These are phyloP conservation scores for Phytophthora ohioensis DNA, from an alignment of 352 stramenopile genomes.

Conservation along the genomic window DNA sequence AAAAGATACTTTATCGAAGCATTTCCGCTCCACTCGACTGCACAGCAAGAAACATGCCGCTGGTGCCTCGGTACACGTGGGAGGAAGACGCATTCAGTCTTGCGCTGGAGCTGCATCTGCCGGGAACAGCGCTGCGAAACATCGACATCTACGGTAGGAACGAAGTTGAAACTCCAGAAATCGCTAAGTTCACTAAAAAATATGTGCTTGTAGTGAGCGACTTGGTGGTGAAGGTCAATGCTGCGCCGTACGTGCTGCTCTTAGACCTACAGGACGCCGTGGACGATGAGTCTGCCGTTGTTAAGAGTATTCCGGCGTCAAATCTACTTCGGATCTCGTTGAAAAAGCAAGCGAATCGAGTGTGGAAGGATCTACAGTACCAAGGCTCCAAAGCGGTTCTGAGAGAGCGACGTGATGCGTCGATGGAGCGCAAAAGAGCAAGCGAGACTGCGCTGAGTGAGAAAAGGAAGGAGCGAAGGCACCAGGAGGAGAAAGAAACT, in stretches of 20 bases:
- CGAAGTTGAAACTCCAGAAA: not conserved
- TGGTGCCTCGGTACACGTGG: constrained; percentile 74
- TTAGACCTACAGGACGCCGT: constrained; percentile 71
- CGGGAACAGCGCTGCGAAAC: constrained; percentile 51
- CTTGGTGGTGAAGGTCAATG: constrained; percentile 84
- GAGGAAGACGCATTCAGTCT: constrained; percentile 62
- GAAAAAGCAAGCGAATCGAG: constrained; percentile 46
- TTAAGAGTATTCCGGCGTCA: constrained; percentile 53
- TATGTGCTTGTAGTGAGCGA: constrained; percentile 62
- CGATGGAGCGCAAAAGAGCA: constrained; percentile 67
- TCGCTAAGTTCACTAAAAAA: not conserved
- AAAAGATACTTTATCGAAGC: constrained; percentile 28
- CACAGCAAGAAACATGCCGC: constrained; percentile 53
- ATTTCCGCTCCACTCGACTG: not conserved
- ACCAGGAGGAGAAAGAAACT: constrained; percentile 78
- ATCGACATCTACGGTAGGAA: constrained; percentile 76
- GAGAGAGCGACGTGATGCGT: constrained; percentile 55
- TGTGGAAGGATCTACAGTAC: constrained; percentile 58
- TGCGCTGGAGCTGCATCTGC: constrained; percentile 62
- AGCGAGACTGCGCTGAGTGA: constrained; percentile 50
- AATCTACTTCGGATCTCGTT: constrained; percentile 59
- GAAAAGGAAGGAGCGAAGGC: constrained; percentile 62
- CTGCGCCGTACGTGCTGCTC: constrained; percentile 75
- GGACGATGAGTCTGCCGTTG: constrained; percentile 56
- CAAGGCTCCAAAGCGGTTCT: constrained; percentile 48